Evolutionary conservation across 1,284 basidiomycete species (phyloP), one percentile per base, ranked within the genome.

Genomic region (Bjerkandera adusta): DNA sequence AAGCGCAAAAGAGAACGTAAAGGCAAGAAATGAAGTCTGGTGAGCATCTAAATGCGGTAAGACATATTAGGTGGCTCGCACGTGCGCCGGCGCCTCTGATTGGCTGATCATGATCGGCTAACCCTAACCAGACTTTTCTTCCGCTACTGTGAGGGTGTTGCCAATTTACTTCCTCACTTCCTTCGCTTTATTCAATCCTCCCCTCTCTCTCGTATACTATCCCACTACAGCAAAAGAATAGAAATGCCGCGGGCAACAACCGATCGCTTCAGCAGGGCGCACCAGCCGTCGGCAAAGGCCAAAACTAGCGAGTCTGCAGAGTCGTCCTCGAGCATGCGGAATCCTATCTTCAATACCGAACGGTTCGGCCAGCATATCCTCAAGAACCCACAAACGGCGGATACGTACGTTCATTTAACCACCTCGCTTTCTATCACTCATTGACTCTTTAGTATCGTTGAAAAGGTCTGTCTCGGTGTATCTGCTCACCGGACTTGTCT

Each of bases 341-440:
- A 93, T 64, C 92, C 92, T 3, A 81, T 94, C 53, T 95, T 95
- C 75, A 95, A 97, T 61, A 96, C 92, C 5, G 89, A 92, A 58
- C 77, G 89, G 53, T 97, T 97, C 59, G 95, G 95, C 25, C 95
- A 99, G 66, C 96, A 99, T 71, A 98, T 98, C 57, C 76, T 99
- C 48, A 98, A 97, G 67, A 98, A 96, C 66, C 89, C 92, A 11
- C 76, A 87, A 52, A 89, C 91, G 27, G 92, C 90, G 10, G 89
- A 94, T 73, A 85, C 80, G 90, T 93, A 63, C 61, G 86, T 77
- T 20, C 30, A 43, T 48, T 22, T 38, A 38, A 45, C 22, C 35
- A 56, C 42, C 42, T 45, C 36, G 24, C 2, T 36, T 22, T 26
- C n/a, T 27, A 7, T 34, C 21, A 35, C 44, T 49, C 35, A 48